These are phyloP conservation scores for Ganoderma meredithae DNA, from an alignment of 1,284 basidiomycete species.

Conservation along the genomic window DNA sequence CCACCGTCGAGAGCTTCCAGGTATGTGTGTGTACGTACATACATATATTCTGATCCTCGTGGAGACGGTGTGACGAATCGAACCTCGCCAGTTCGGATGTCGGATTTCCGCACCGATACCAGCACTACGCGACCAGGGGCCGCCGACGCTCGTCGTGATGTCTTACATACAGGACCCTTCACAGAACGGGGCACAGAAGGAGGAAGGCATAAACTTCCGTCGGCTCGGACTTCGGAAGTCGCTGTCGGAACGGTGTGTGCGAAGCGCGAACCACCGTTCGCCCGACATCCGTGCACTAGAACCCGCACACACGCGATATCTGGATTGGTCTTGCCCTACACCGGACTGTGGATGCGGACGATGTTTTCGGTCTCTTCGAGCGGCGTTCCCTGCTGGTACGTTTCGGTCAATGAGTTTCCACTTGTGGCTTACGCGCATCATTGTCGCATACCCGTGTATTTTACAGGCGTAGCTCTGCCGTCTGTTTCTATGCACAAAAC, in stretches of 20 bases:
- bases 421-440: not conserved
- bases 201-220: not conserved
- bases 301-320: not conserved
- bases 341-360: not conserved
- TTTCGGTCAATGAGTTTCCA: not conserved
- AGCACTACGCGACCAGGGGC: not conserved
- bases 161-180: not conserved
- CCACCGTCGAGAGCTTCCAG: not conserved
- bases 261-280: not conserved
- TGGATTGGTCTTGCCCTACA: not conserved
- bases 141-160: not conserved
- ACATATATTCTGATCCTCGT: slow-evolving; percentile 27
- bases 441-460: not conserved
- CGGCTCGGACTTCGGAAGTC: slow-evolving; percentile 10
- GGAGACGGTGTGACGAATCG: not conserved
- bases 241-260: not conserved
- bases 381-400: not conserved
- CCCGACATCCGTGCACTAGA: not conserved
- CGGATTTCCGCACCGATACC: not conserved
- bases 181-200: not conserved
- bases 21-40: not conserved
- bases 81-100: slow-evolving; percentile 3
- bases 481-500: not conserved
- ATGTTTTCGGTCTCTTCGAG: not conserved
- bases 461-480: not conserved